Evolutionary conservation across 176 grass and related monocot species (phyloP).

Genomic region (Olyra latifolia): DNA sequence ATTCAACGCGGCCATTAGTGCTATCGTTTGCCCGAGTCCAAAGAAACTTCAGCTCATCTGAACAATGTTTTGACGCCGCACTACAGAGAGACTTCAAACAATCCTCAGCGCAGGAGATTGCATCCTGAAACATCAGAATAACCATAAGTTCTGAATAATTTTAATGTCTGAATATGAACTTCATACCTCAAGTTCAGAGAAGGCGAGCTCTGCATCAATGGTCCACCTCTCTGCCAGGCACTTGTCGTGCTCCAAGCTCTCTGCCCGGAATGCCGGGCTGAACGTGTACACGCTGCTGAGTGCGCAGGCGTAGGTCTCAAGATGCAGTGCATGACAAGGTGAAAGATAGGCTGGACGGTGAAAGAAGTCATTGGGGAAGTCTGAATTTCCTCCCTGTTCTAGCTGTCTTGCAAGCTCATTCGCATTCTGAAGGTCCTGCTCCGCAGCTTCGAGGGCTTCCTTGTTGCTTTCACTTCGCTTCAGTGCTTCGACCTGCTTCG

Average conservation of each 20-base stretch:
- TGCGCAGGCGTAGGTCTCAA: constrained; percentile 60
- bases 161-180: background rate
- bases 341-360: constrained; percentile 40
- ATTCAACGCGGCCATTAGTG: constrained; percentile 6
- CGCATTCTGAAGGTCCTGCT: constrained; percentile 48
- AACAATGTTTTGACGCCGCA: constrained; percentile 31
- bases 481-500: constrained; percentile 46
- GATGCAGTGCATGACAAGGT: constrained; percentile 40
- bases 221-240: constrained; percentile 51
- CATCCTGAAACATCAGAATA: constrained; percentile 41
- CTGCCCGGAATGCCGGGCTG: constrained; percentile 48
- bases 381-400: constrained; percentile 8
- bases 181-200: constrained; percentile 52
- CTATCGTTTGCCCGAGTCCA: constrained; percentile 24
- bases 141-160: background rate
- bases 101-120: constrained; percentile 55
- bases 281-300: constrained; percentile 60
- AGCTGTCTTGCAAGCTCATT: constrained; percentile 19
- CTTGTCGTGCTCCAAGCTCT: constrained; percentile 32
- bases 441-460: constrained; percentile 46
- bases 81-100: constrained; percentile 48
- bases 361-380: constrained; percentile 44
- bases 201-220: constrained; percentile 55
- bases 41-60: constrained; percentile 56
- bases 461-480: constrained; percentile 62